A percentile compares a stretch with the other conserved stretches of the same genome.
phyloP scores from a whole-genome alignment of 2,329 filamentous ascomycete genomes.

The Diaporthe velutina region DNA sequence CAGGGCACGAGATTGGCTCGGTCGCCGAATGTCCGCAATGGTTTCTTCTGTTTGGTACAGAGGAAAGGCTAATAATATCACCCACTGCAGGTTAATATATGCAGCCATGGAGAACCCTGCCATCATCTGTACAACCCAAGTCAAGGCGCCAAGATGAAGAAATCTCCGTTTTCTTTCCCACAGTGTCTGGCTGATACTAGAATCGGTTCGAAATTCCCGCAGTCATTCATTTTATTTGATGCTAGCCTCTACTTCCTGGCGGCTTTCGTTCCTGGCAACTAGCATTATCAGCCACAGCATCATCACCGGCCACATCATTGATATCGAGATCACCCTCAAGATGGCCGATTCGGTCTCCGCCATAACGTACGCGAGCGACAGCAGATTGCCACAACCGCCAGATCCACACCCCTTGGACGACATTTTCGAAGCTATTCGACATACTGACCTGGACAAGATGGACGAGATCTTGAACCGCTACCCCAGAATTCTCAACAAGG shows the following conservation, averaged over 20 bases:
- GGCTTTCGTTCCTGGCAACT: background rate
- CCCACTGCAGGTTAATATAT: background rate
- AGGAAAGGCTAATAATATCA: background rate
- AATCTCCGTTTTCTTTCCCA: background rate
- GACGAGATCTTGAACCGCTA: background rate
- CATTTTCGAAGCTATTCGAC: constrained; percentile 2
- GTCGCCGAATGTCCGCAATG: background rate
- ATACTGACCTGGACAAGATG: background rate
- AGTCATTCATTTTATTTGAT: background rate
- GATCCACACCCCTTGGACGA: background rate
- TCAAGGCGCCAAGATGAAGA: background rate
- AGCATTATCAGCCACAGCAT: background rate
- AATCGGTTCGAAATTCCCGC: background rate
- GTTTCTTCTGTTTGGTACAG: background rate
- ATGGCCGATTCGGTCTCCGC: background rate
- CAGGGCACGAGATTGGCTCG: background rate
- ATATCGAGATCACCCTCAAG: constrained; percentile 3
- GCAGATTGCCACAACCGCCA: background rate
- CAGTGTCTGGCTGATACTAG: background rate
- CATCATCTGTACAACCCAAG: background rate
- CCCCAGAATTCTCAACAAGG: background rate
- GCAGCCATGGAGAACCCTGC: background rate
- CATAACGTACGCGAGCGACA: background rate
- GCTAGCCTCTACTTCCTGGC: background rate
- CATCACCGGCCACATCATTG: background rate